Percentiles rank a stretch among this genome's conserved stretches.
phyloP scores from a whole-genome alignment of 2,329 filamentous ascomycete genomes.

The Fusarium begoniae region DNA sequence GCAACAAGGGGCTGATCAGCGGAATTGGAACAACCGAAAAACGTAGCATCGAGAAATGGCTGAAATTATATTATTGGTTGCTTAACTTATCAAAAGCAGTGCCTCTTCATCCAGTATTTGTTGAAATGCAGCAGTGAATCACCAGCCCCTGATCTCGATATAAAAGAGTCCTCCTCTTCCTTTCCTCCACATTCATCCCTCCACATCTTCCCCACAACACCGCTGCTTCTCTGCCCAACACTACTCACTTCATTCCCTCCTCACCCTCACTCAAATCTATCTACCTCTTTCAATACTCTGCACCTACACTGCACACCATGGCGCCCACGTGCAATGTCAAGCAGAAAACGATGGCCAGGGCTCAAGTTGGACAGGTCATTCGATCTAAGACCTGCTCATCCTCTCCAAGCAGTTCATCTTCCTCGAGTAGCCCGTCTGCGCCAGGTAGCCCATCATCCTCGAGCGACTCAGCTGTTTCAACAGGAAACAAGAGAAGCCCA shows the following conservation, averaged over 20 bases:
- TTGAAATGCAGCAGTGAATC: not conserved
- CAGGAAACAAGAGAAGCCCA: not conserved
- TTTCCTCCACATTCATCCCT: not conserved
- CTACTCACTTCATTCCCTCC: not conserved
- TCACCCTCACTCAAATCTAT: not conserved
- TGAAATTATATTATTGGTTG: not conserved
- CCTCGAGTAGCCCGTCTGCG: not conserved
- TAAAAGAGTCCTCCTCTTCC: not conserved
- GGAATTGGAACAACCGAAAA: not conserved
- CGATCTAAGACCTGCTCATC: not conserved
- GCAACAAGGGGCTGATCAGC: not conserved
- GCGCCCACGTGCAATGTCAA: not conserved
- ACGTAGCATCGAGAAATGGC: not conserved
- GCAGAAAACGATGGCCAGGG: not conserved
- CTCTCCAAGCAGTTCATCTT: not conserved
- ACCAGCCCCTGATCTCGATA: not conserved
- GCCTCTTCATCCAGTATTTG: not conserved
- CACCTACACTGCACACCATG: not conserved
- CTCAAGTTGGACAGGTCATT: not conserved
- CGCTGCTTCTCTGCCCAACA: not conserved
- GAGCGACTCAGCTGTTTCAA: not conserved
- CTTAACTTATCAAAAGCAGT: not conserved
- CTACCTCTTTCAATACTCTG: not conserved
- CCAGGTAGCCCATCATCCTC: not conserved
- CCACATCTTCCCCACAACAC: not conserved